Conservation (phyloP, 805 yeast species). For the Yueomyces sp. region DNA sequence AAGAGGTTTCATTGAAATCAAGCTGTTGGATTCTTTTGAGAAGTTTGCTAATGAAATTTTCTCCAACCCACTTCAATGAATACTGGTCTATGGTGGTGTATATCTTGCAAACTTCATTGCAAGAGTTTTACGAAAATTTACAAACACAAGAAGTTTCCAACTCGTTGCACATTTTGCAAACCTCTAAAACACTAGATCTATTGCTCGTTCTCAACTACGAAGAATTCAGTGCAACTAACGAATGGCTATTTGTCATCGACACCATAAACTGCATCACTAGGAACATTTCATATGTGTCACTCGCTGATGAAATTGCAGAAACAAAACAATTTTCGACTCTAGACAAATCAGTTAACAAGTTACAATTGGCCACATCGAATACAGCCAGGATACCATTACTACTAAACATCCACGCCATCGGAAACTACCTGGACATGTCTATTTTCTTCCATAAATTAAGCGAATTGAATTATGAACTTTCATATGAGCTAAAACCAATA, state of each 20-base stretch:
- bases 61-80: conserved; percentile 49
- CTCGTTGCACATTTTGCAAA: conserved; percentile 31
- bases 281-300: conserved; percentile 18
- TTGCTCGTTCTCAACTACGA: conserved; percentile 56
- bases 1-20: conserved; percentile 15
- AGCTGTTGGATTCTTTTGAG: conserved; percentile 43
- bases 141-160: conserved; percentile 19
- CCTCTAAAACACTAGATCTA: conserved; percentile 70
- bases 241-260: conserved; percentile 78
- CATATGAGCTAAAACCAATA: conserved; percentile 35
- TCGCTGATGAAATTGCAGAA: conserved; percentile 35
- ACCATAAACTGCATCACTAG: conserved; percentile 44
- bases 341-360: neutral
- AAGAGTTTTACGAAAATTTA: conserved; percentile 17
- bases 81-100: conserved; percentile 60
- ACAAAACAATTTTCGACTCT: conserved; percentile 8
- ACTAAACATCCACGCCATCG: conserved; percentile 9
- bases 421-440: conserved; percentile 9
- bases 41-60: conserved; percentile 47
- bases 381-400: conserved; percentile 9
- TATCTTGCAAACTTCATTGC: conserved; percentile 33
- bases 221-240: conserved; percentile 55
- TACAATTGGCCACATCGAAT: neutral
- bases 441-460: conserved; percentile 13
- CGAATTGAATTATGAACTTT: conserved; percentile 19